These are phyloP conservation scores for Forsythia viridissima DNA, from an alignment of 257 asterid genomes.

Conservation along the genomic window DNA sequence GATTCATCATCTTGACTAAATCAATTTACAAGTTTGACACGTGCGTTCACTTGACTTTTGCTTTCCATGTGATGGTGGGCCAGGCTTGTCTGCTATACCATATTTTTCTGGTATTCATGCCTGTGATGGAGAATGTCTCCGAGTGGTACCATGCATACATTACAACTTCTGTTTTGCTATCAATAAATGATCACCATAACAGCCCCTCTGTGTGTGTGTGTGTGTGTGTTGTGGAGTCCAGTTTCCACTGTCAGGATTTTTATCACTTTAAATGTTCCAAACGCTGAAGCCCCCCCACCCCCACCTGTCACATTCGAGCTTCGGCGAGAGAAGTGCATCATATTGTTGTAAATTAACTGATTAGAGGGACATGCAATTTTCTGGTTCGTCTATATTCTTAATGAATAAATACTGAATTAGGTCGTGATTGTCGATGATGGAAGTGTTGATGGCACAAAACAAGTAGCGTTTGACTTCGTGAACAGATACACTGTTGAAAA, in stretches of 20 bases:
- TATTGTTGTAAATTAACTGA: constrained; percentile 9
- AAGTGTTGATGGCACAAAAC: constrained; percentile 82
- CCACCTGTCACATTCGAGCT: constrained; percentile 9
- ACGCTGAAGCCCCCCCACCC: neutral
- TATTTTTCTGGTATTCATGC: neutral
- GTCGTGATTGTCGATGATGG: constrained; percentile 96
- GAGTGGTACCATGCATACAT: too few relatives aligned
- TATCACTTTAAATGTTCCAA: constrained; percentile 12
- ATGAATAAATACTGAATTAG: constrained; percentile 42
- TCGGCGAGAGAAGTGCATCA: constrained; percentile 1
- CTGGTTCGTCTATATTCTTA: constrained; percentile 1
- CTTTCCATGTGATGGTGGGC: neutral
- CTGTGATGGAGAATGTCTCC: constrained; percentile 53
- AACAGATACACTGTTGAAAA: constrained; percentile 77
- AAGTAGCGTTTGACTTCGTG: constrained; percentile 86
- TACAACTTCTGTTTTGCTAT: too few relatives aligned
- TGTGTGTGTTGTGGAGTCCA: neutral
- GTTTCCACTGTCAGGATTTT: constrained; percentile 9
- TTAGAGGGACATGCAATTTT: neutral
- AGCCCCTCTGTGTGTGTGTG: neutral
- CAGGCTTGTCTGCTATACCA: neutral
- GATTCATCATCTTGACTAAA: neutral
- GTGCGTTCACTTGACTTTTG: neutral
- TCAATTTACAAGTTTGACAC: neutral
- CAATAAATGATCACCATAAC: neutral